Percentiles rank a stretch among this genome's conserved stretches.
phyloP scores from a whole-genome alignment of 768 basidiomycete genomes.

The Tulasnella sp. region DNA sequence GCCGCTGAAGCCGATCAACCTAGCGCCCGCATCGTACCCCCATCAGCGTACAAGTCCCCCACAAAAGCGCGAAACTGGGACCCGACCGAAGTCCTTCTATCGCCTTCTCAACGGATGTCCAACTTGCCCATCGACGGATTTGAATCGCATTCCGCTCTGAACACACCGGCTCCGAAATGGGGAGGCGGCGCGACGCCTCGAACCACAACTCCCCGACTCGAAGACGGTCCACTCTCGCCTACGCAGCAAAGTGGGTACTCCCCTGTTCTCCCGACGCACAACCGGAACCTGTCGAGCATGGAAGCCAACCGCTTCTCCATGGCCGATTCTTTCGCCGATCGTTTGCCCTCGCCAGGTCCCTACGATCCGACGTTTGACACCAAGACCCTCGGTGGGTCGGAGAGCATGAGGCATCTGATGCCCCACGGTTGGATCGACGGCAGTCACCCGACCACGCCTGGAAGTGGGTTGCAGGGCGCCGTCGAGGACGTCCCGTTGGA shows the following conservation, averaged over 20 bases:
- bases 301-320: neutral
- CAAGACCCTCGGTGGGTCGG: neutral
- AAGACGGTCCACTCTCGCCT: neutral
- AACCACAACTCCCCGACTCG: neutral
- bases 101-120: neutral
- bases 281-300: neutral
- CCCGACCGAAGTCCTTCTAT: neutral
- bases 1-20: neutral
- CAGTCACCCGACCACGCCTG: neutral
- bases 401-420: constrained; percentile 9
- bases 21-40: constrained; percentile 1
- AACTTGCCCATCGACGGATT: neutral
- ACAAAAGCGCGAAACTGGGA: neutral
- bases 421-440: neutral
- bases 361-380: neutral
- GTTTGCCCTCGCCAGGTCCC: neutral
- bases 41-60: neutral
- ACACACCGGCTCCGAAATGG: neutral
- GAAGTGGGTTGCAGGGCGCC: neutral
- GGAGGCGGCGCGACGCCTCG: neutral
- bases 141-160: neutral
- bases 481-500: constrained; percentile 31
- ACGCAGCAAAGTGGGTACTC: neutral
- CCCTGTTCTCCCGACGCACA: neutral
- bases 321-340: constrained; percentile 5